Evolutionary conservation across 129 eudicot genomes (phyloP).

Genomic region (Ambrosia trifida): DNA sequence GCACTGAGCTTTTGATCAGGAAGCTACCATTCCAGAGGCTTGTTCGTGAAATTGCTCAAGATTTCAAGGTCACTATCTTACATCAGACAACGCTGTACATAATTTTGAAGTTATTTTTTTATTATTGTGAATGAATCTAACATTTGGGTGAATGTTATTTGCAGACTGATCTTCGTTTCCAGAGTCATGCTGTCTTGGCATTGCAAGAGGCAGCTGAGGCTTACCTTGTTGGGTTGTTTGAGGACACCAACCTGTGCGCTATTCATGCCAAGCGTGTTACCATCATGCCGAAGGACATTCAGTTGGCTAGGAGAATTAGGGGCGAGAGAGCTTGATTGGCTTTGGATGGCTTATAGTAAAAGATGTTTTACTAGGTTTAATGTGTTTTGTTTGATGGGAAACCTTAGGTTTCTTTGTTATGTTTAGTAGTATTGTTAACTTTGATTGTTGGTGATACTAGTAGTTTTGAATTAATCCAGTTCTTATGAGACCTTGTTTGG

Average conservation of each 20-base stretch:
- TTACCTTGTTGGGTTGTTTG: constrained; percentile 44
- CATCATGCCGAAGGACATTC: constrained; percentile 54
- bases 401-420: neutral
- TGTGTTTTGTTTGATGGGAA: constrained; percentile 16
- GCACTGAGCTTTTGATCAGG: constrained; percentile 70
- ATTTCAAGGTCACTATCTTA: constrained; percentile 33
- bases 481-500: neutral
- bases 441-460: constrained; percentile 8
- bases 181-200: constrained; percentile 46
- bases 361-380: neutral
- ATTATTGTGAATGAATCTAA: neutral
- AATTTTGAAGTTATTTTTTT: neutral
- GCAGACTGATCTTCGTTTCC: constrained; percentile 49
- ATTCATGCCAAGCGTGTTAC: constrained; percentile 49
- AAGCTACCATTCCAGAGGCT: constrained; percentile 74
- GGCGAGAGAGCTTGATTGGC: constrained; percentile 46
- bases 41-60: constrained; percentile 57
- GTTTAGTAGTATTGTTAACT: neutral
- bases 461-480: neutral
- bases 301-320: constrained; percentile 47
- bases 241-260: constrained; percentile 47
- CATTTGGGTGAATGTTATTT: neutral
- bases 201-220: constrained; percentile 57
- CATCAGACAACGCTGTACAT: neutral
- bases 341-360: neutral